These are phyloP conservation scores for Xylaria nigripes DNA, from an alignment of 495 filamentous ascomycete genomes.

Conservation along the genomic window DNA sequence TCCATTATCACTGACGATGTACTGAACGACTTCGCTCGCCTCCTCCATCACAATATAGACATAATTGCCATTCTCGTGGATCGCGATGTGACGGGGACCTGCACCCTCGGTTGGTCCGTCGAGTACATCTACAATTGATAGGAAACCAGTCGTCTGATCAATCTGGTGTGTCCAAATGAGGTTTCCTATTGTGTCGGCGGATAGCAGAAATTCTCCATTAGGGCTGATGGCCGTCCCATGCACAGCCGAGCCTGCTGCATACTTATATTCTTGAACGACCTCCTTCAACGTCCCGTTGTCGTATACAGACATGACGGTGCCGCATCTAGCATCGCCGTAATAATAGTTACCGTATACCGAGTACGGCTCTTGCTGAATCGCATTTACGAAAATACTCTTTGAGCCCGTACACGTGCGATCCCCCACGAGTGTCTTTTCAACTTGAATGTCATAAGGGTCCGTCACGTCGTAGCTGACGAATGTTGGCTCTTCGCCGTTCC, in stretches of 20 bases:
- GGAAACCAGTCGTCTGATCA: conserved; percentile 13
- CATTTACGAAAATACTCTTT: conserved; percentile 24
- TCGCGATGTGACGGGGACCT: conserved; percentile 23
- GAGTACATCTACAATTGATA: conserved; percentile 5
- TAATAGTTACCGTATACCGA: conserved; percentile 27
- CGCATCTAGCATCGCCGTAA: conserved; percentile 24
- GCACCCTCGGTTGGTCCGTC: conserved; percentile 13
- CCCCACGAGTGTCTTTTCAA: conserved; percentile 58
- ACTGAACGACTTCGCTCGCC: conserved; percentile 17
- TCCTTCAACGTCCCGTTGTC: conserved; percentile 19
- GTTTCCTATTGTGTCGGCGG: conserved; percentile 29
- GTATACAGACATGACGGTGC: conserved; percentile 25
- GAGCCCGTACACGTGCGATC: conserved; percentile 40
- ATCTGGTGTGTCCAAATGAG: conserved; percentile 30
- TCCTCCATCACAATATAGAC: conserved; percentile 28
- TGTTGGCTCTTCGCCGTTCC: conserved; percentile 16
- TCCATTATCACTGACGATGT: conserved; percentile 1
- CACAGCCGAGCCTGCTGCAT: conserved; percentile 21
- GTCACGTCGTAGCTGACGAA: conserved; percentile 41
- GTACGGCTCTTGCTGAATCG: conserved; percentile 20
- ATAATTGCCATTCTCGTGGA: conserved; percentile 23
- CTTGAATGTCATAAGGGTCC: conserved; percentile 47
- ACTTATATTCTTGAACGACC: conserved; percentile 23
- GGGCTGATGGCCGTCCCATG: conserved; percentile 28
- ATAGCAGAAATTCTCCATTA: conserved; percentile 18